Conservation (phyloP, 2,329 filamentous ascomycete species). For the Harringtonia aguacate region DNA sequence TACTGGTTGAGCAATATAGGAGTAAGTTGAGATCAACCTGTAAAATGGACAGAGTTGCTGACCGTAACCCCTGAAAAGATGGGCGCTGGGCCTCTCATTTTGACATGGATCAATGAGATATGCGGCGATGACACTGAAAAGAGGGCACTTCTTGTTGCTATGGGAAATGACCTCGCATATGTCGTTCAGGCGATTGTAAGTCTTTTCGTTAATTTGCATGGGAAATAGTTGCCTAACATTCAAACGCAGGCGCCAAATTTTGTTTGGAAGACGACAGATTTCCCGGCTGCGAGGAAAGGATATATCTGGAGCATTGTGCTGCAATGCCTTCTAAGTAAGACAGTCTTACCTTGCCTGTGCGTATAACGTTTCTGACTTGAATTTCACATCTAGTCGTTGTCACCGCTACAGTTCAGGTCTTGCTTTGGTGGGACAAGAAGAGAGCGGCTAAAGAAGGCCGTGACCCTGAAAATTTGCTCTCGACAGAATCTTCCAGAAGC, state of each 20-base stretch:
- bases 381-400: no score
- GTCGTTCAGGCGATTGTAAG: slow-evolving; percentile 19
- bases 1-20: slow-evolving; percentile 27
- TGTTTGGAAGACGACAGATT: slow-evolving; percentile 29
- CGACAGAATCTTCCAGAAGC: no score
- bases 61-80: slow-evolving; percentile 12
- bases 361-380: no score
- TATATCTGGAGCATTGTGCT: slow-evolving; percentile 25
- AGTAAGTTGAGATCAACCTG: slow-evolving; percentile 11
- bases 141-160: slow-evolving; percentile 15
- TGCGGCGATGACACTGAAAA: slow-evolving; percentile 17
- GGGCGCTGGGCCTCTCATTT: slow-evolving; percentile 25
- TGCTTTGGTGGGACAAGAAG: no score
- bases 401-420: no score
- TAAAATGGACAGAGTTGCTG: background rate
- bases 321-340: slow-evolving; percentile 22
- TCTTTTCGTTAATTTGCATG: background rate
- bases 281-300: slow-evolving; percentile 24
- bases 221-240: no score
- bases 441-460: no score
- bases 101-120: slow-evolving; percentile 20
- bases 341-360: slow-evolving; percentile 12
- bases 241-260: slow-evolving; percentile 24
- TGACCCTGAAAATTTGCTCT: no score
- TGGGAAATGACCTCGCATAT: slow-evolving; percentile 16